phyloP scores from a whole-genome alignment of 768 basidiomycete species.

The Lactifluus rugatus region DNA sequence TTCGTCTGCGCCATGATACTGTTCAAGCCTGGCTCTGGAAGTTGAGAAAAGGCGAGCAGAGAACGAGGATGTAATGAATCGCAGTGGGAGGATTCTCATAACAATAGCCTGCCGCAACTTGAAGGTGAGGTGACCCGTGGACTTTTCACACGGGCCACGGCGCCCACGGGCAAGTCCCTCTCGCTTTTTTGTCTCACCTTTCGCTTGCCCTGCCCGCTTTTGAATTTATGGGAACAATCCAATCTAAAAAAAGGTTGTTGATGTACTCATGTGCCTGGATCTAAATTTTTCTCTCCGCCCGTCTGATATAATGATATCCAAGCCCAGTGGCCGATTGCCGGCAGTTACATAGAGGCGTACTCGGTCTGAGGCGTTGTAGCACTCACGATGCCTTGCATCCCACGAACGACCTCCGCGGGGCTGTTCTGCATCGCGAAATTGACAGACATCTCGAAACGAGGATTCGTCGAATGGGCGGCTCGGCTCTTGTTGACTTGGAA shows the following conservation, averaged over 20 bases:
- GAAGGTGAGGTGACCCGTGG: not conserved
- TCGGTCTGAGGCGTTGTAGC: too few relatives aligned
- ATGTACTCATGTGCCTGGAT: not conserved
- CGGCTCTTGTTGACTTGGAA: conserved; percentile 1
- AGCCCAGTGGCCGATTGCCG: not conserved
- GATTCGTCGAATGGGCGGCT: not conserved
- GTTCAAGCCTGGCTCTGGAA: conserved; percentile 30
- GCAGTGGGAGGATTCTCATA: not conserved
- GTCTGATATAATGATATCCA: too few relatives aligned
- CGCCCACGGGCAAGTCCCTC: too few relatives aligned
- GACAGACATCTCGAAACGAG: not conserved
- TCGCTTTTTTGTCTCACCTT: too few relatives aligned
- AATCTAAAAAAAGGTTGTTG: not conserved
- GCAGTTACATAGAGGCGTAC: too few relatives aligned
- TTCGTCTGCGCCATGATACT: conserved; percentile 38
- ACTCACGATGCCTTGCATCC: not conserved
- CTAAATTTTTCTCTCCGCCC: not conserved
- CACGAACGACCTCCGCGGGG: not conserved
- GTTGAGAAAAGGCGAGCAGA: conserved; percentile 29
- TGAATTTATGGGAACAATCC: too few relatives aligned
- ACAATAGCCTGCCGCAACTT: not conserved
- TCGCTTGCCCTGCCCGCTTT: too few relatives aligned
- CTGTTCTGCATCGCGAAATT: not conserved
- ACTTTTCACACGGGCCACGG: too few relatives aligned
- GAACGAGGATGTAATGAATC: not conserved